These are phyloP conservation scores for Glycine soja DNA, from an alignment of 306 rosid genomes.

Conservation along the genomic window DNA sequence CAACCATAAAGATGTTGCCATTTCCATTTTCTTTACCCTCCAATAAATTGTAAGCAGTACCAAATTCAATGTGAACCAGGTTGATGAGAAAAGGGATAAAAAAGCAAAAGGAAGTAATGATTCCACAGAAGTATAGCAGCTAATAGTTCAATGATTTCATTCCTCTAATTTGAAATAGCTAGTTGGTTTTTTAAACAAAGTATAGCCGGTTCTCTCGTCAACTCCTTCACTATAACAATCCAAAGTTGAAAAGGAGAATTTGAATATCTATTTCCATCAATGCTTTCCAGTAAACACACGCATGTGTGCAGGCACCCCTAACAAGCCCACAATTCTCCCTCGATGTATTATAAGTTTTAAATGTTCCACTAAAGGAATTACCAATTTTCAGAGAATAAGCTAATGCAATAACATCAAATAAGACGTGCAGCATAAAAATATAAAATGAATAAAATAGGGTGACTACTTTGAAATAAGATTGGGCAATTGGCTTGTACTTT, in stretches of 20 bases:
- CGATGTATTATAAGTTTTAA: neutral
- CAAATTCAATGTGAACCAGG: constrained; percentile 19
- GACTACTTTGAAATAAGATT: too few species aligned
- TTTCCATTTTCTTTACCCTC: neutral
- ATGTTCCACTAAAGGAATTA: too few species aligned
- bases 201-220: neutral
- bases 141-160: neutral
- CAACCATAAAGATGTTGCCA: neutral
- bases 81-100: neutral
- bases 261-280: too few species aligned
- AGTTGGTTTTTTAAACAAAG: neutral
- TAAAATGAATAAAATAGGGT: too few species aligned
- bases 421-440: too few species aligned
- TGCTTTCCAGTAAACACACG: too few species aligned
- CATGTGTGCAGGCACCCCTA: neutral
- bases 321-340: neutral
- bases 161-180: neutral
- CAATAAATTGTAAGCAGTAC: constrained; percentile 17
- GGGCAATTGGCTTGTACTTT: too few species aligned
- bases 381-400: too few species aligned
- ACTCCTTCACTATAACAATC: too few species aligned
- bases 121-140: neutral
- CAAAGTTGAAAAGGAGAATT: too few species aligned
- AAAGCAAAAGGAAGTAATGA: neutral
- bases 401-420: too few species aligned